Evolutionary conservation across 768 basidiomycete species (phyloP), one percentile per base, ranked within the genome.

Genomic region (Phanerodontia chrysosporium): DNA sequence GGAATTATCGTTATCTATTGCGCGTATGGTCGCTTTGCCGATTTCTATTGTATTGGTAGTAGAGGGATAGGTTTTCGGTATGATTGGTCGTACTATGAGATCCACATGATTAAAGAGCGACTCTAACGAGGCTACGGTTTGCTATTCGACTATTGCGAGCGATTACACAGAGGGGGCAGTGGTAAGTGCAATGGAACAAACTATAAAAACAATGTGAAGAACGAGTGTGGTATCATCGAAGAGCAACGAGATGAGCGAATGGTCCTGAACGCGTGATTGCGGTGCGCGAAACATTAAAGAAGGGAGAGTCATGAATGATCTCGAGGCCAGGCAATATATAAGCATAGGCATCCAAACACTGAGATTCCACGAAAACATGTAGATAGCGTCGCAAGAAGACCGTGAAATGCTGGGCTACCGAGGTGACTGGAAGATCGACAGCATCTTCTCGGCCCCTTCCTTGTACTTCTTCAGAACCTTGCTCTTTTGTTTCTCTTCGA

Each of bases 391-490:
- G 28, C 48, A 45, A 49, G 32, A 49, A 27, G 30, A 42, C 12
- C 61, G 58, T 30, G 30, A 42, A n/a, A 51, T 45, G 42, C 7
- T 30, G 28, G 63, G 58, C 68, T 62, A 71, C 60, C 73, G 87
- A 60, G 88, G 86, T 27, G 87, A 83, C 45, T 87, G 86, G 72
- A 93, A 92, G 62, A 93, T 76, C 30, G 90, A 90, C 58, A 93
- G 79, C 57, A 93, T 81, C 64, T 92, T 92, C 77, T 92, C 90
- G 2, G 91, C 90, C 61, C 86, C 88, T 68, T 91, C 86, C 75
- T 92, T 92, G 76, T 90, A 90, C 75, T 86, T 91, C 79, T 87
- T 89, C 72, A 90, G 71, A 73, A 88, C 92, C 77, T 83, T 90
- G 67, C 72, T 84, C 82, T 81, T 86, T 61, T 76, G 76, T 69